Evolutionary conservation across 1,284 basidiomycete genomes (phyloP).

Genomic region (Polyporus tsugae): DNA sequence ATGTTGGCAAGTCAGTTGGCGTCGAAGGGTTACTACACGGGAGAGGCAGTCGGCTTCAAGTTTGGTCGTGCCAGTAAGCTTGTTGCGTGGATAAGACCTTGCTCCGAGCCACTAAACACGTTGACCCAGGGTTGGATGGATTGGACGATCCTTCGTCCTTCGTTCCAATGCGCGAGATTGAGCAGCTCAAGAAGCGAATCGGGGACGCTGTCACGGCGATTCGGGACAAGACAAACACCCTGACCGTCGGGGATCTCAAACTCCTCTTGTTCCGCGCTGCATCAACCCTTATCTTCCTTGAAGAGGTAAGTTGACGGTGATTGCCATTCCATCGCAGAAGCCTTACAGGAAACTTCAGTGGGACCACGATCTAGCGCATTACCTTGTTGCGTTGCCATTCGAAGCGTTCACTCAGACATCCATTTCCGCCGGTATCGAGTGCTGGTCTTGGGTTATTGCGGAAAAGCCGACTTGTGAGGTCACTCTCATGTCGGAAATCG

Average conservation of each 20-base stretch:
- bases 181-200: conserved; percentile 72
- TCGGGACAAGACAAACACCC: conserved; percentile 70
- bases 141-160: conserved; percentile 28
- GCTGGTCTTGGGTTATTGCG: conserved; percentile 97
- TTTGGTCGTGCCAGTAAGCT: conserved; percentile 56
- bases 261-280: conserved; percentile 90
- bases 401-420: conserved; percentile 89
- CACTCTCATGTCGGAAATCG: conserved; percentile 85
- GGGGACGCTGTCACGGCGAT: conserved; percentile 73
- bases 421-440: conserved; percentile 88
- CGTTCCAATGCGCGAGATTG: conserved; percentile 35
- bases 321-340: conserved; percentile 7
- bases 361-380: conserved; percentile 89
- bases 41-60: conserved; percentile 86
- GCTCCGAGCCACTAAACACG: background rate
- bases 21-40: conserved; percentile 86
- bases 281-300: conserved; percentile 76
- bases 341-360: conserved; percentile 54
- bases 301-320: conserved; percentile 55
- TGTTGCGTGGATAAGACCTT: background rate
- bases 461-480: conserved; percentile 83
- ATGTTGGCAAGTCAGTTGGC: conserved; percentile 82
- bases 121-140: conserved; percentile 12
- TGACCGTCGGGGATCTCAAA: conserved; percentile 85
- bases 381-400: conserved; percentile 90